Evolutionary conservation across 2,329 filamentous ascomycete genomes (phyloP).

Genomic region (Didymella sp.): DNA sequence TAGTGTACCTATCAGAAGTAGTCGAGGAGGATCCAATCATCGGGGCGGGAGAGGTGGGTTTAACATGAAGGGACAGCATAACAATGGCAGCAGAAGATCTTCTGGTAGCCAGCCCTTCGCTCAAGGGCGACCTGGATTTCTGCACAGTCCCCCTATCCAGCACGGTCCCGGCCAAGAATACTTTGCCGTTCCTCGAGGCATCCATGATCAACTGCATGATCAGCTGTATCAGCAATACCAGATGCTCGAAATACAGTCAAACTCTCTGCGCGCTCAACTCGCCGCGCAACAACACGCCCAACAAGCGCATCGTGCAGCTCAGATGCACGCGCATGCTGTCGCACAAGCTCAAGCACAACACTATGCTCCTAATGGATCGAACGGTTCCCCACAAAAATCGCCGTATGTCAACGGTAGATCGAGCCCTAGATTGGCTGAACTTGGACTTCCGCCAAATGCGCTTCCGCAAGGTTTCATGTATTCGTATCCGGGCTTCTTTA

Average conservation of each 20-base stretch:
- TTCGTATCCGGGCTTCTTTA: slow-evolving; percentile 55
- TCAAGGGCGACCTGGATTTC: slow-evolving; percentile 47
- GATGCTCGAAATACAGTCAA: slow-evolving; percentile 53
- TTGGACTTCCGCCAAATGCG: slow-evolving; percentile 37
- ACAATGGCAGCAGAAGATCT: slow-evolving; percentile 56
- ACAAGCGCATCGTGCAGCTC: slow-evolving; percentile 50
- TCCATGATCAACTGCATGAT: slow-evolving; percentile 56
- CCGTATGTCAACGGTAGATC: slow-evolving; percentile 42
- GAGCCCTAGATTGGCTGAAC: slow-evolving; percentile 43
- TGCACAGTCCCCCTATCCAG: slow-evolving; percentile 54
- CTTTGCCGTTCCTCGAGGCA: slow-evolving; percentile 50
- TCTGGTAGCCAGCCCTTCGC: slow-evolving; percentile 63
- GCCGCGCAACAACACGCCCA: slow-evolving; percentile 48
- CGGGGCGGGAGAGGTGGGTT: slow-evolving; percentile 57
- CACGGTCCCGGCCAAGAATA: slow-evolving; percentile 51
- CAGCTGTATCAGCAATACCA: slow-evolving; percentile 59
- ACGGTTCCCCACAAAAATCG: slow-evolving; percentile 52
- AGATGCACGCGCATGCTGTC: slow-evolving; percentile 48
- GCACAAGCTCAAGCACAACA: slow-evolving; percentile 47
- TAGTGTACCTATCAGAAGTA: slow-evolving; percentile 57
- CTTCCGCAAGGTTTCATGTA: slow-evolving; percentile 54
- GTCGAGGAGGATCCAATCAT: slow-evolving; percentile 54
- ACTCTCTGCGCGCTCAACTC: slow-evolving; percentile 46
- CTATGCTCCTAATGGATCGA: slow-evolving; percentile 43
- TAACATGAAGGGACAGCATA: slow-evolving; percentile 57